A percentile compares a stretch with the other conserved stretches of the same genome.
phyloP scores from a whole-genome alignment of 768 basidiomycete species.

The Suillus brevipes region DNA sequence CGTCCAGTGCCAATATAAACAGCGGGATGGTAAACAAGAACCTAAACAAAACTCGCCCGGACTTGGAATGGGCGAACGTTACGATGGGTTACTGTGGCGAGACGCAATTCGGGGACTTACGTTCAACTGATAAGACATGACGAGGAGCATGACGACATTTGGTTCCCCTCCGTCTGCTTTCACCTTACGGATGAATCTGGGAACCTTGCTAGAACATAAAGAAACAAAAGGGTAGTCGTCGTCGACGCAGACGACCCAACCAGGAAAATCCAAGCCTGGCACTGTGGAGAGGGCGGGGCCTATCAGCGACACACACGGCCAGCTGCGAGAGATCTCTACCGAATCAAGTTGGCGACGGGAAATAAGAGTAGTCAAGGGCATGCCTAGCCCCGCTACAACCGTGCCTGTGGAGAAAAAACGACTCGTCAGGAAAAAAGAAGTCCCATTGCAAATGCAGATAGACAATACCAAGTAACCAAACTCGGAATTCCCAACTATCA shows the following conservation, averaged over 20 bases:
- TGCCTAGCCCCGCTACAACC: slow-evolving; percentile 59
- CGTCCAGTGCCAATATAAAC: slow-evolving; percentile 66
- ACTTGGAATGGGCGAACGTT: slow-evolving; percentile 36
- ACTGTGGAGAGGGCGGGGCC: slow-evolving; percentile 39
- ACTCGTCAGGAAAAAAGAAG: slow-evolving; percentile 18
- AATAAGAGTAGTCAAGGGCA: slow-evolving; percentile 69
- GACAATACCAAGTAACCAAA: slow-evolving; percentile 65
- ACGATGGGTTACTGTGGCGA: slow-evolving; percentile 4
- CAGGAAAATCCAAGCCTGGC: slow-evolving; percentile 74
- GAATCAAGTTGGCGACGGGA: slow-evolving; percentile 57
- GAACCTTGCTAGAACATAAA: slow-evolving; percentile 71
- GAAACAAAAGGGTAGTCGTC: slow-evolving; percentile 64
- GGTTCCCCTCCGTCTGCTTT: slow-evolving; percentile 74
- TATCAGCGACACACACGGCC: slow-evolving; percentile 13
- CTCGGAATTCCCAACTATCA: slow-evolving; percentile 71
- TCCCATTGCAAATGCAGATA: not conserved
- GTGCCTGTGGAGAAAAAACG: slow-evolving; percentile 48
- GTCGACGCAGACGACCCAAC: slow-evolving; percentile 68
- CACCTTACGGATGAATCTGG: slow-evolving; percentile 70
- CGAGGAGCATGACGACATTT: slow-evolving; percentile 68
- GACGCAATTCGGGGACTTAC: slow-evolving; percentile 41
- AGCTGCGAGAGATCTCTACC: slow-evolving; percentile 36
- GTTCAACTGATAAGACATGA: slow-evolving; percentile 77
- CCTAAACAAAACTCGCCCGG: slow-evolving; percentile 71
- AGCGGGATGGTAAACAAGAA: slow-evolving; percentile 74